Percentiles rank a stretch among this genome's conserved stretches.
Evolutionary conservation across 106 monocot species (phyloP).

Genomic region (Acorus calamus): DNA sequence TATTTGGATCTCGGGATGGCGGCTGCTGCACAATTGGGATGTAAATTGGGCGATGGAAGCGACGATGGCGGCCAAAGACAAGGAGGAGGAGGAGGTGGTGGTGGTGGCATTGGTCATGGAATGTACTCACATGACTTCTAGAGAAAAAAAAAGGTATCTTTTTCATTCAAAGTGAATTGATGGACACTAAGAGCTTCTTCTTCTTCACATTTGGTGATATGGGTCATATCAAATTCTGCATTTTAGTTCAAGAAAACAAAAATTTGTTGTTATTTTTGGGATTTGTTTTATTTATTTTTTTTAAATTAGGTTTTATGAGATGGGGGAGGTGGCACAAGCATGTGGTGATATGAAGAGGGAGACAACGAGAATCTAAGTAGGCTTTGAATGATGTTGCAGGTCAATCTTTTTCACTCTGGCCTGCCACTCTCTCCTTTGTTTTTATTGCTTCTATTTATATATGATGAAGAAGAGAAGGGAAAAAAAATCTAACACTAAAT

Average conservation of each 20-base stretch:
- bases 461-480: conserved; percentile 32
- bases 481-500: too few relatives aligned
- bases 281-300: neutral
- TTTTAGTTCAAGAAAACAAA: neutral
- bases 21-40: conserved; percentile 37
- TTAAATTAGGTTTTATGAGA: neutral
- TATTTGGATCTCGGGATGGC: conserved; percentile 82
- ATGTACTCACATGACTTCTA: conserved; percentile 60
- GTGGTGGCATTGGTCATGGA: conserved; percentile 21
- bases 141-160: neutral
- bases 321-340: conserved; percentile 5
- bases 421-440: conserved; percentile 11
- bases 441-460: conserved; percentile 28
- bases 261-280: neutral
- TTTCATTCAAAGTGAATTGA: too few relatives aligned
- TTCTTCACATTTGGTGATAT: too few relatives aligned
- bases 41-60: conserved; percentile 29
- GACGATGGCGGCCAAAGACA: conserved; percentile 23
- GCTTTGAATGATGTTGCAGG: conserved; percentile 24
- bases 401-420: conserved; percentile 17
- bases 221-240: too few relatives aligned
- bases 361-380: conserved; percentile 38
- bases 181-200: too few relatives aligned
- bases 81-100: conserved; percentile 29
- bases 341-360: conserved; percentile 17